Conservation (phyloP, 495 filamentous ascomycete genomes). For the Paragyromitra xinjiangensis region DNA sequence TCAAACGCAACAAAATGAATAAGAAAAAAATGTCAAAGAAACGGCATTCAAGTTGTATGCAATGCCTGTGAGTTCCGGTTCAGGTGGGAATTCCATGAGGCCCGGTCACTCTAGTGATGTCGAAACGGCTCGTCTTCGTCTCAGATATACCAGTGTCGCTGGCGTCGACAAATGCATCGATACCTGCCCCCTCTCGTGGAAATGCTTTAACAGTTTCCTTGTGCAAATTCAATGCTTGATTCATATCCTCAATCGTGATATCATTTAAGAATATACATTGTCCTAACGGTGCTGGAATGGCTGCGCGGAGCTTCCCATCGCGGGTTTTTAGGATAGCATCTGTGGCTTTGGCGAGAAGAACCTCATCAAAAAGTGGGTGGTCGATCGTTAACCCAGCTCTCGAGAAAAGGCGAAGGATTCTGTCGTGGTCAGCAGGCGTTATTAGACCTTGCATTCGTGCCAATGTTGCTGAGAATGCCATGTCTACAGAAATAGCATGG, state of each 20-base stretch:
- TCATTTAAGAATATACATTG: constrained; percentile 69
- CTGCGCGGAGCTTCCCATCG: constrained; percentile 68
- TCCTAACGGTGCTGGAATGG: constrained; percentile 68
- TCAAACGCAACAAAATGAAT: background rate
- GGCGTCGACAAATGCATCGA: constrained; percentile 70
- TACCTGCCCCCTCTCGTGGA: constrained; percentile 66
- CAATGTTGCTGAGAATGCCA: constrained; percentile 72
- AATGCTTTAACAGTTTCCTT: constrained; percentile 66
- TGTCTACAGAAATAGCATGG: constrained; percentile 73
- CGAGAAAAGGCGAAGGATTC: constrained; percentile 69
- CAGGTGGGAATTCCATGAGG: constrained; percentile 26
- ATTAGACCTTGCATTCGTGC: constrained; percentile 66
- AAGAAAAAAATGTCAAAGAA: background rate
- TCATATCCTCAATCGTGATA: constrained; percentile 63
- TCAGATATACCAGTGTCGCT: constrained; percentile 65
- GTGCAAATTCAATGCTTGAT: constrained; percentile 64
- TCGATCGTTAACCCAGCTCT: constrained; percentile 71
- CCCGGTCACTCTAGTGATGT: background rate
- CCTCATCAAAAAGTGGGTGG: constrained; percentile 68
- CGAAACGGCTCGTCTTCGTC: constrained; percentile 2
- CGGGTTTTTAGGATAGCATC: constrained; percentile 71
- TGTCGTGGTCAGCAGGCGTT: constrained; percentile 63
- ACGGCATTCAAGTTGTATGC: background rate
- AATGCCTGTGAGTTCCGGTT: background rate
- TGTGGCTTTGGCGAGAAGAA: constrained; percentile 67